phyloP scores from a whole-genome alignment of 2,329 filamentous ascomycete species.

The Alternaria metachromatica region DNA sequence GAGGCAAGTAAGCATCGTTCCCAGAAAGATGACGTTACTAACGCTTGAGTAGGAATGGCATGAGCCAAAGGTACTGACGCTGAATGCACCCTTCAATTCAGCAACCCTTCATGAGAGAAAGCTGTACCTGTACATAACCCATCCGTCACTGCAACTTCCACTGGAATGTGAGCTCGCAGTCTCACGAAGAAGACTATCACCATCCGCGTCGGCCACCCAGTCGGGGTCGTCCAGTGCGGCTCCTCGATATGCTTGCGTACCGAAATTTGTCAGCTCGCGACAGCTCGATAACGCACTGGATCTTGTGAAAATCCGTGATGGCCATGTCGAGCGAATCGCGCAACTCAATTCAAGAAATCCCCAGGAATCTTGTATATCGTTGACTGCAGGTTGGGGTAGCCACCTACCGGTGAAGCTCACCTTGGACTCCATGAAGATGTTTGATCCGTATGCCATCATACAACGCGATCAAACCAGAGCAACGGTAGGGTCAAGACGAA shows the following conservation, averaged over 20 bases:
- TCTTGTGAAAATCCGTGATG: conserved; percentile 41
- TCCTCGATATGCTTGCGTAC: conserved; percentile 45
- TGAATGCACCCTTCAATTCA: conserved; percentile 46
- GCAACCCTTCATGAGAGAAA: conserved; percentile 47
- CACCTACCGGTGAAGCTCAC: conserved; percentile 40
- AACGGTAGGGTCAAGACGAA: conserved; percentile 45
- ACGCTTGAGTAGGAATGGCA: conserved; percentile 11
- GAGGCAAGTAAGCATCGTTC: conserved; percentile 21
- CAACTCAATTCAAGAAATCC: conserved; percentile 32
- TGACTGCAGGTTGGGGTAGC: conserved; percentile 47
- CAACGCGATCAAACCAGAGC: conserved; percentile 32
- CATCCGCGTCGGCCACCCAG: conserved; percentile 36
- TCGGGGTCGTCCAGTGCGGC: conserved; percentile 26
- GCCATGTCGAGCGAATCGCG: conserved; percentile 40
- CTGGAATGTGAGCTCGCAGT: conserved; percentile 48
- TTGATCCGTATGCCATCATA: conserved; percentile 42
- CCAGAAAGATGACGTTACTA: not conserved
- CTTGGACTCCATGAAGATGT: conserved; percentile 38
- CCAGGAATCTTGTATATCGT: conserved; percentile 31
- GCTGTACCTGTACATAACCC: conserved; percentile 47
- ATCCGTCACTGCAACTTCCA: conserved; percentile 40
- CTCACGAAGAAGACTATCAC: conserved; percentile 43
- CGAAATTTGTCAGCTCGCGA: conserved; percentile 36
- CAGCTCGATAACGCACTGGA: conserved; percentile 37
- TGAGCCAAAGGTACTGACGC: conserved; percentile 34